These are phyloP conservation scores for Colletotrichum brevisporum DNA, from an alignment of 2,329 filamentous ascomycete species.

Conservation along the genomic window DNA sequence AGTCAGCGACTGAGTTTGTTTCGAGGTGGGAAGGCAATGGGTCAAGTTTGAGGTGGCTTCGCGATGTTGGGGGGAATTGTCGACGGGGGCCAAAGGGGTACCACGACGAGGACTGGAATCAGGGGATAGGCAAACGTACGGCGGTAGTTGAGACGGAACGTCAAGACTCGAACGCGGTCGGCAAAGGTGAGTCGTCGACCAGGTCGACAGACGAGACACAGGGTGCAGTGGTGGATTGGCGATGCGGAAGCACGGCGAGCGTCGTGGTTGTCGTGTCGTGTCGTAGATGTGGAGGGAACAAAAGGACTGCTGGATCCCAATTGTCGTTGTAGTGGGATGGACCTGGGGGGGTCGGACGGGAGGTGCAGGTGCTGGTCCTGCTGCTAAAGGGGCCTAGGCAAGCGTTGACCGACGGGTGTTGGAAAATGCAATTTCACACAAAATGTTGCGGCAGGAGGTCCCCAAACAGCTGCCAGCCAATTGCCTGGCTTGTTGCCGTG, in stretches of 20 bases:
- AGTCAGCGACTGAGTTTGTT: slow-evolving; percentile 47
- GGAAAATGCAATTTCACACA: slow-evolving; percentile 56
- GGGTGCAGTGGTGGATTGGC: slow-evolving; percentile 10
- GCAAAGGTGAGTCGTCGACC: slow-evolving; percentile 23
- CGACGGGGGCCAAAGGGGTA: slow-evolving; percentile 25
- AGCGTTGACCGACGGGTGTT: slow-evolving; percentile 42
- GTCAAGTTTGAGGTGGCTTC: slow-evolving; percentile 17
- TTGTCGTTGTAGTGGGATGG: slow-evolving; percentile 40
- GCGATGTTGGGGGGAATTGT: slow-evolving; percentile 24
- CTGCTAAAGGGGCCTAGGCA: slow-evolving; percentile 42
- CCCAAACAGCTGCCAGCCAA: slow-evolving; percentile 42
- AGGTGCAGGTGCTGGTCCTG: slow-evolving; percentile 37
- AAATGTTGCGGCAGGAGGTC: slow-evolving; percentile 51
- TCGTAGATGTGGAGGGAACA: slow-evolving; percentile 29
- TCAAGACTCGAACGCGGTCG: slow-evolving; percentile 26
- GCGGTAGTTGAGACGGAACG: slow-evolving; percentile 27
- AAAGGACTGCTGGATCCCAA: slow-evolving; percentile 39
- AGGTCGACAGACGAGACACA: slow-evolving; percentile 31
- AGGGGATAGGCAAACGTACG: slow-evolving; percentile 37
- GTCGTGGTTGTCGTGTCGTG: slow-evolving; percentile 29
- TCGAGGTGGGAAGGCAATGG: slow-evolving; percentile 31
- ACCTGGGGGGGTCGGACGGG: slow-evolving; percentile 31
- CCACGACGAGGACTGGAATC: neutral
- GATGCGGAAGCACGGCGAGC: slow-evolving; percentile 33
- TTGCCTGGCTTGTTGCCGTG: slow-evolving; percentile 33